Conservation (phyloP, 2,329 filamentous ascomycete genomes). For the Claviceps sp. region DNA sequence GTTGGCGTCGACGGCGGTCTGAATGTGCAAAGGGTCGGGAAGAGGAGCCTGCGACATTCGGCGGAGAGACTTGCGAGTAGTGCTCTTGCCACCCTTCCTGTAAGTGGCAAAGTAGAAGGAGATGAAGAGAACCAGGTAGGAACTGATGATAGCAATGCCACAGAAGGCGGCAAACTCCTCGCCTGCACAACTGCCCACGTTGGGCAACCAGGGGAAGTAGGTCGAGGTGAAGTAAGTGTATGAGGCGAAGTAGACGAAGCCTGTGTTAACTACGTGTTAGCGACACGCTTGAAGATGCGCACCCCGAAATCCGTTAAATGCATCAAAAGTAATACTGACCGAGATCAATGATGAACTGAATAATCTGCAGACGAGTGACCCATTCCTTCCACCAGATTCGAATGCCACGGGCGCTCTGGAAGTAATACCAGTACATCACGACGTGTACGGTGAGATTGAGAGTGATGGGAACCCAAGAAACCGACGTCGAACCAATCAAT, state of each 20-base stretch:
- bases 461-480: slow-evolving; percentile 89
- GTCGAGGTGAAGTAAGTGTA: slow-evolving; percentile 94
- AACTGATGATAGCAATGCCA: slow-evolving; percentile 82
- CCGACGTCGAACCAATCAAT: slow-evolving; percentile 80
- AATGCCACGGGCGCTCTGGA: slow-evolving; percentile 92
- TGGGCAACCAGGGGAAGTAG: slow-evolving; percentile 79
- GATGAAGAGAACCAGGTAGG: slow-evolving; percentile 96
- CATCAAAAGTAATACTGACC: slow-evolving; percentile 40
- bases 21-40: slow-evolving; percentile 69
- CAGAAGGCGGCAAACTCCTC: slow-evolving; percentile 94
- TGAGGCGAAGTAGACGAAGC: slow-evolving; percentile 98
- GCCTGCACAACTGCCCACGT: slow-evolving; percentile 73
- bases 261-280: slow-evolving; percentile 28
- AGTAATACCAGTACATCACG: slow-evolving; percentile 99
- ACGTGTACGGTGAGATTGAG: slow-evolving; percentile 92
- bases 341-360: slow-evolving; percentile 93
- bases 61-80: slow-evolving; percentile 64
- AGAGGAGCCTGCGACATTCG: slow-evolving; percentile 54
- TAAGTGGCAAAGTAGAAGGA: slow-evolving; percentile 98
- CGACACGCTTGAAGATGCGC: not conserved
- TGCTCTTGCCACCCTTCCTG: slow-evolving; percentile 71
- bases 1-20: slow-evolving; percentile 38
- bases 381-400: slow-evolving; percentile 99
- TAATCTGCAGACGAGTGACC: slow-evolving; percentile 94
- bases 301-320: not conserved